Base-by-base conservation (phyloP, 306 rosid species). In the Fagus sylvatica region DNA sequence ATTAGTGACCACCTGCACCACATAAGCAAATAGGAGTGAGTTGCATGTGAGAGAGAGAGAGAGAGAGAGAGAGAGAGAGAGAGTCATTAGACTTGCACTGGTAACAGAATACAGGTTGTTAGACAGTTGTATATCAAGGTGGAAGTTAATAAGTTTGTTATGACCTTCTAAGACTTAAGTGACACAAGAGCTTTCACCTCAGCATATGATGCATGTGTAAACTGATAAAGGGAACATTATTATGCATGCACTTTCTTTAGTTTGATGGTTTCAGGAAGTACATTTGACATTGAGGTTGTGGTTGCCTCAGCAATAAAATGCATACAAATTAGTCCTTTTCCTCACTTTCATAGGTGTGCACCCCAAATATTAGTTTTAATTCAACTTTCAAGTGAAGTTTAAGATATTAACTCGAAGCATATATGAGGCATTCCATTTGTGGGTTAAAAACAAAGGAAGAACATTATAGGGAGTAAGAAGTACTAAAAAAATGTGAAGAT, bases 1-100 rank as follows among this genome's bases (percentile, higher is more conserved):
- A 93, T 95, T 56, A 84, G 78, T 67, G 99, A 95, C 99, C 98
- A 91, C 83, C 99, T 95, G 83, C 84, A 69, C 19, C 54, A 42
- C 77, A 64, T 78, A 22, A 69, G 28, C 69, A 32, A 65, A 28
- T 7, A 46, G 13, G 48, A 5, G 3, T 30, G 4, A 9, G 37
- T 40, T 16, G 65, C 37, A 57, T 41, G 28, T 22, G 19, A 43
- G 66, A 17, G 40, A 51, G 72, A 49, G 59, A 40, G 41, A 56
- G 41, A 16, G 13, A 19, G 36, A 28, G 41, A 33, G 68, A 33
- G 59, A n/a, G 32, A 39, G 49, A 43, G 15, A 46, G 51, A 46
- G 51, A 46, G 13, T 73, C 68, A 55, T 55, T 56, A 22, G 22
- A 73, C 32, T 56, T 56, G 9, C 40, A 28, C 68, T 9, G 68